Conservation (phyloP, 495 filamentous ascomycete genomes). For the Geoglossum glabrum region DNA sequence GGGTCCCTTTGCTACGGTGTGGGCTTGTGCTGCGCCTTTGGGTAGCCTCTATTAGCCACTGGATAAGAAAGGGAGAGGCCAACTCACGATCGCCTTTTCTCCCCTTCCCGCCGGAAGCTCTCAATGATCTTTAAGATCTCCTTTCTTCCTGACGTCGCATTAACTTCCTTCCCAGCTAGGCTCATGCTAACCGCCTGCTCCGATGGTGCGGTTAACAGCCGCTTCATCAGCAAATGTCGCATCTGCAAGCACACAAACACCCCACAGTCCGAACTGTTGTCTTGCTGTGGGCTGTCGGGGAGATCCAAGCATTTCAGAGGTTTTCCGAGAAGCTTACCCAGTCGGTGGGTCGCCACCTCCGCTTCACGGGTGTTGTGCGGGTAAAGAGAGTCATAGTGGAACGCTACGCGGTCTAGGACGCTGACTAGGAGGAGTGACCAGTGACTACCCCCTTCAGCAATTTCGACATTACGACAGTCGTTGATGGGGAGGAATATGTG, state of each 20-base stretch:
- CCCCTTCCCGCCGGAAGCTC: slow-evolving; percentile 59
- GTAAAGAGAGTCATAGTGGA: slow-evolving; percentile 87
- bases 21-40: background rate
- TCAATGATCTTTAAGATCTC: slow-evolving; percentile 82
- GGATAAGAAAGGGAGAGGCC: background rate
- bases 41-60: background rate
- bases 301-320: slow-evolving; percentile 53
- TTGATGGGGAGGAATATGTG: slow-evolving; percentile 97
- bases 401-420: slow-evolving; percentile 71
- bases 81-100: slow-evolving; percentile 55
- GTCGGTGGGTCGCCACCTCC: slow-evolving; percentile 35
- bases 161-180: slow-evolving; percentile 57
- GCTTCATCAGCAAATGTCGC: slow-evolving; percentile 66
- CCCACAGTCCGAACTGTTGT: slow-evolving; percentile 83
- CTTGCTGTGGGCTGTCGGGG: slow-evolving; percentile 73
- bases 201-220: slow-evolving; percentile 54
- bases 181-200: slow-evolving; percentile 83
- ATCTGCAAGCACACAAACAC: slow-evolving; percentile 92
- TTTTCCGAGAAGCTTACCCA: slow-evolving; percentile 41
- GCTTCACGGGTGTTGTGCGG: slow-evolving; percentile 61
- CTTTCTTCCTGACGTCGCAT: slow-evolving; percentile 55
- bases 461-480: slow-evolving; percentile 53
- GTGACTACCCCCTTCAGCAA: slow-evolving; percentile 76
- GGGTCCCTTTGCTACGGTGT: background rate
- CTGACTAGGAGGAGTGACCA: slow-evolving; percentile 90